phyloP scores from a whole-genome alignment of 495 filamentous ascomycete genomes.

The Penicillium canariense region DNA sequence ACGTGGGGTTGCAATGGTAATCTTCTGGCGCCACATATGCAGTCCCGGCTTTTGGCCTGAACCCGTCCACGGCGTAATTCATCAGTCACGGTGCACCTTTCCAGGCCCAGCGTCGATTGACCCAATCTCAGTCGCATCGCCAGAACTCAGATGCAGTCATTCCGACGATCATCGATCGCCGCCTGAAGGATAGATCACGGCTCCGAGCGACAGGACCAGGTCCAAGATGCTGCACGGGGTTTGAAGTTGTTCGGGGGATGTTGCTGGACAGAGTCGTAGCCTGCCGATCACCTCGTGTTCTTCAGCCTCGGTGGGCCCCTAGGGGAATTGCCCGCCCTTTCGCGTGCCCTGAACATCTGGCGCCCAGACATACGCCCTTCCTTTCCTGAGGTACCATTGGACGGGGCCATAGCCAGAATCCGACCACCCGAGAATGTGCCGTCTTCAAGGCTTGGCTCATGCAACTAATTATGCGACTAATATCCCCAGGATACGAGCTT shows the following conservation, averaged over 20 bases:
- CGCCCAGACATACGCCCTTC: neutral
- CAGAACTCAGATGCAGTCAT: no score
- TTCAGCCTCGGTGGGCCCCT: conserved; percentile 1
- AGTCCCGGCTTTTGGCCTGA: neutral
- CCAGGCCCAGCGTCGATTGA: neutral
- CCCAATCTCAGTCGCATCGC: no score
- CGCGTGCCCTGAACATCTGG: neutral
- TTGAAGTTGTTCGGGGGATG: neutral
- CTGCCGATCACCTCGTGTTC: conserved; percentile 15
- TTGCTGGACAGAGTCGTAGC: neutral
- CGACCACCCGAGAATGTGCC: neutral
- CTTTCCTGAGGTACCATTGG: neutral
- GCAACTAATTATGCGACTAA: neutral
- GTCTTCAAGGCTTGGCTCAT: neutral
- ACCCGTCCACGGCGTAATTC: neutral
- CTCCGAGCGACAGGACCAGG: no score
- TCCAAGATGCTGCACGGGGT: no score
- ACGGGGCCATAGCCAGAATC: neutral
- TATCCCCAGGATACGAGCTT: conserved; percentile 6
- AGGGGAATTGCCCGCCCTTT: neutral
- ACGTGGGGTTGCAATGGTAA: neutral
- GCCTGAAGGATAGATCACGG: no score
- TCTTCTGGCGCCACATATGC: neutral
- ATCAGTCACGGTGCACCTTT: neutral
- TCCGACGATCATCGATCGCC: no score